phyloP scores from a whole-genome alignment of 495 filamentous ascomycete genomes.

The Polyplosphaeria fusca region DNA sequence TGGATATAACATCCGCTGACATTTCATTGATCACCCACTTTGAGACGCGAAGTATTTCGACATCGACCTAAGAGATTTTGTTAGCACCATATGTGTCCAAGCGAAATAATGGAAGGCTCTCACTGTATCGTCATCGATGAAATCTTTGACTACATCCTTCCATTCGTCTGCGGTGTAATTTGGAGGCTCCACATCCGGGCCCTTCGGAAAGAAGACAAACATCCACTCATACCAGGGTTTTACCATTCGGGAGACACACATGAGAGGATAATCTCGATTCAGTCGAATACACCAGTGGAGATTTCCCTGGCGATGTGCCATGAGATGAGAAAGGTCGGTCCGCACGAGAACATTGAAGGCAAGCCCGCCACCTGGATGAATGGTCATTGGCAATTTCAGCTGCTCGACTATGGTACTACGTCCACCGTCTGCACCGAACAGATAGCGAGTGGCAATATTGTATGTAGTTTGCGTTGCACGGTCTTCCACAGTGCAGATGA shows the following conservation, averaged over 20 bases:
- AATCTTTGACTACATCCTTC: conserved; percentile 43
- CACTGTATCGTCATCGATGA: conserved; percentile 58
- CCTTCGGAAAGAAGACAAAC: conserved; percentile 49
- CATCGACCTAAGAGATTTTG: conserved; percentile 32
- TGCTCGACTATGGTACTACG: conserved; percentile 44
- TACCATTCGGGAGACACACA: conserved; percentile 49
- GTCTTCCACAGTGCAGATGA: conserved; percentile 45
- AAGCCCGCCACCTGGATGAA: conserved; percentile 10
- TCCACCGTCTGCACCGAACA: conserved; percentile 59
- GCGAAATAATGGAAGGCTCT: too few relatives aligned
- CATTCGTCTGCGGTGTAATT: conserved; percentile 44
- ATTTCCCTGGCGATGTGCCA: conserved; percentile 51
- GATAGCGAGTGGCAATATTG: conserved; percentile 50
- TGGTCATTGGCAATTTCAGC: conserved; percentile 11
- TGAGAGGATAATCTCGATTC: conserved; percentile 47
- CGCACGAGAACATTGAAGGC: conserved; percentile 35
- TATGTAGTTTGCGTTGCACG: conserved; percentile 43
- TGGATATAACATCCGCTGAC: conserved; percentile 43
- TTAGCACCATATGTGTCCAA: too few relatives aligned
- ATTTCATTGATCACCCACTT: conserved; percentile 56
- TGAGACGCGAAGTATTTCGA: conserved; percentile 47
- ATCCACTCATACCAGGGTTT: conserved; percentile 57
- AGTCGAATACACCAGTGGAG: conserved; percentile 57
- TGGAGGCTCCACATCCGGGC: conserved; percentile 38
- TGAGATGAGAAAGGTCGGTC: conserved; percentile 51